Base-by-base conservation (phyloP, 805 yeast species). In the Metschnikowia kofuensis region DNA sequence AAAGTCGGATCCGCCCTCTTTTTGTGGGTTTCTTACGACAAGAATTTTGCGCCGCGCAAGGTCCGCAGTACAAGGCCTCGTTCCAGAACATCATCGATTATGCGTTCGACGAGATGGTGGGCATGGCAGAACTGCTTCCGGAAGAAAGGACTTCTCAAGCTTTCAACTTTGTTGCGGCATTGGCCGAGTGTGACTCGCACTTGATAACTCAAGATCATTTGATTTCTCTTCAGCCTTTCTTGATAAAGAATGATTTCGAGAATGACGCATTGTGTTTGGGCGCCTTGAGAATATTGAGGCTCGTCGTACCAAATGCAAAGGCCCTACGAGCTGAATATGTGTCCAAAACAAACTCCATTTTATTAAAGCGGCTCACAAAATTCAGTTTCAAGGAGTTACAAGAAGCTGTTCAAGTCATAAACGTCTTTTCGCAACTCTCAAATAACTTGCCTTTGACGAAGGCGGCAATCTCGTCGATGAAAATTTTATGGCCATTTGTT, bases 401-500 rank as follows among this genome's bases (percentile, higher is more conserved):
- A n/a, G 84, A 83, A 58, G 96, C 92, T 0, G 77, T 88, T 63
- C 89, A 90, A 1, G 75, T 88, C 48, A 65, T 81, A 4, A 83
- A 89, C 85, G 64, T 64, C 8, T 67, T 87, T 0, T 75, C 87
- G 2, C 58, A 54, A 2, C 65, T 77, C 56, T 70, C 75, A 37
- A 66, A 79, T 43, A 73, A 77, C 0, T 48, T 59, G 0, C 78
- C 79, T 52, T 57, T 87, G 5, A 79, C 82, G 0, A 79, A 76
- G 53, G 91, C 91, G 0, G 79, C 88, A 15, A 66, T 81, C 0
- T 81, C 90, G 0, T 80, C 89, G 36, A 61, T 88, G 51, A 66
- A 66, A 14, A 68, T 78, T 45, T 54, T 85, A 5, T 68, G 69
- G 38, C 84, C 83, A 0, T 82, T 65, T 54, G 59, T 80, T 4